These are phyloP conservation scores for Apocynum venetum DNA, from an alignment of 257 asterid species.

Conservation along the genomic window DNA sequence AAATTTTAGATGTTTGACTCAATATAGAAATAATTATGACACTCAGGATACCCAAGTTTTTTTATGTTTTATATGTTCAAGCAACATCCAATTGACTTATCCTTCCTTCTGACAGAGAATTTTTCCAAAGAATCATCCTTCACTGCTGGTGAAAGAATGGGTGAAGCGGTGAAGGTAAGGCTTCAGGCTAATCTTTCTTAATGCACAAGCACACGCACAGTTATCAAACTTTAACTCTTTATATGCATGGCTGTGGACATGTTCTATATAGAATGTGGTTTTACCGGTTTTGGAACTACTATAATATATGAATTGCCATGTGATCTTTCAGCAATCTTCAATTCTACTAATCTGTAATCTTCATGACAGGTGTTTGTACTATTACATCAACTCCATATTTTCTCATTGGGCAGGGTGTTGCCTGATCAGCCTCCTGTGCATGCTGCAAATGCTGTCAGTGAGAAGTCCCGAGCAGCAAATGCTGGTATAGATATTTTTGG, in stretches of 20 bases:
- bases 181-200: constrained; percentile 4
- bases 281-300: not conserved
- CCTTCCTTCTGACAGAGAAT: constrained; percentile 39
- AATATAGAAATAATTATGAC: not conserved
- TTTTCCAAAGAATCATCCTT: constrained; percentile 61
- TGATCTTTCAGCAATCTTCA: constrained; percentile 7
- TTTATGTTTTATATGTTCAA: not conserved
- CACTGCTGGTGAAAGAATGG: constrained; percentile 78
- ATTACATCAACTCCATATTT: constrained; percentile 77
- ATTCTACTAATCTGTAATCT: constrained; percentile 22
- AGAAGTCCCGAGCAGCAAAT: constrained; percentile 60
- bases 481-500: constrained; percentile 60
- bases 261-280: not conserved
- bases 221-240: not conserved
- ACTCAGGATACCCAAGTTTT: not conserved
- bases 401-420: constrained; percentile 65
- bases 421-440: constrained; percentile 81
- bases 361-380: constrained; percentile 64
- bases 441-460: constrained; percentile 48
- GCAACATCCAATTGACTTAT: constrained; percentile 18
- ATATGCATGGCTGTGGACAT: not conserved
- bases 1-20: not conserved
- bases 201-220: not conserved
- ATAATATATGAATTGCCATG: not conserved
- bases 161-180: constrained; percentile 84